Evolutionary conservation across 306 rosid genomes (phyloP).

Genomic region (Trifolium dubium): DNA sequence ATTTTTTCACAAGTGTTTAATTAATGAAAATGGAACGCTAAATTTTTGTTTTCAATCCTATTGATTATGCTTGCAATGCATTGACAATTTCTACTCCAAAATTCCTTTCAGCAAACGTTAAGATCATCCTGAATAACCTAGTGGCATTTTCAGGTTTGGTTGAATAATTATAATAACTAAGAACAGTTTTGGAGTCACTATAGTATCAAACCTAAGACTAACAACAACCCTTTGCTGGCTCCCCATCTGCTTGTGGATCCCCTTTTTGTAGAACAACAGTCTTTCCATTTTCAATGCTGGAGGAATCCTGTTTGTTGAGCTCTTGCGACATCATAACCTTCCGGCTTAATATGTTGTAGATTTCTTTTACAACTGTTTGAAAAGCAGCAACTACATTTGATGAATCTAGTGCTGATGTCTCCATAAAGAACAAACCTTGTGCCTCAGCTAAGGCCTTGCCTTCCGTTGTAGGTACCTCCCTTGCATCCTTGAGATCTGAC

Average conservation of each 20-base stretch:
- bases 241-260: conserved; percentile 50
- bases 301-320: conserved; percentile 62
- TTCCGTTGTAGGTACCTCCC: conserved; percentile 90
- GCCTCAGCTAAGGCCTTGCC: conserved; percentile 94
- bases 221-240: conserved; percentile 76
- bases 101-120: conserved; percentile 25
- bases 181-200: conserved; percentile 36
- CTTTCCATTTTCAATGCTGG: conserved; percentile 67
- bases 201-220: conserved; percentile 51
- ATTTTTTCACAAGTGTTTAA: neutral
- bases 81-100: conserved; percentile 36
- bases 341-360: conserved; percentile 87
- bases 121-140: conserved; percentile 34
- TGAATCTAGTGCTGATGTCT: conserved; percentile 97
- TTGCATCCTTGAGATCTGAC: conserved; percentile 90
- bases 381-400: conserved; percentile 88
- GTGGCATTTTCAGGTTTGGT: conserved; percentile 39
- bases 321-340: conserved; percentile 96
- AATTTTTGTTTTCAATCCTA: neutral
- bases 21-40: neutral
- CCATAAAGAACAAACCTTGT: conserved; percentile 93
- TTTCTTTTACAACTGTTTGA: conserved; percentile 91
- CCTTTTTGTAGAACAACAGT: conserved; percentile 77
- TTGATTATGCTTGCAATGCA: conserved; percentile 18
- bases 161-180: conserved; percentile 36